These are phyloP conservation scores for Trametes punicea DNA, from an alignment of 768 basidiomycete genomes.

Conservation along the genomic window DNA sequence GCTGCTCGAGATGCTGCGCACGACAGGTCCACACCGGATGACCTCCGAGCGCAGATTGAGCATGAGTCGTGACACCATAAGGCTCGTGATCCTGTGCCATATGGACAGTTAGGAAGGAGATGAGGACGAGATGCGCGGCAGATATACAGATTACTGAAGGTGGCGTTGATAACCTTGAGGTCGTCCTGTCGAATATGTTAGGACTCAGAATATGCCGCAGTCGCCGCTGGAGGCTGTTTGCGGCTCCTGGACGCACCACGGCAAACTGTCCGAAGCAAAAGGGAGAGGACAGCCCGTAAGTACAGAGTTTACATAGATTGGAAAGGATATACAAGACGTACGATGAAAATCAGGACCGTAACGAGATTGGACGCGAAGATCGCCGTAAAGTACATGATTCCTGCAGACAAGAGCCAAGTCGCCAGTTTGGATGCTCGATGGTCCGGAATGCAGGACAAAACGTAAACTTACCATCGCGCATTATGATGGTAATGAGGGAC, in stretches of 20 bases:
- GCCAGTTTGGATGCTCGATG: neutral
- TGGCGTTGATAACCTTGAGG: slow-evolving; percentile 28
- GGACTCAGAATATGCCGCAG: neutral
- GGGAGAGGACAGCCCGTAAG: too few species aligned
- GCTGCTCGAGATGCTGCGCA: neutral
- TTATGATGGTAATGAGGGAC: slow-evolving; percentile 23
- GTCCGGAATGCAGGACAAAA: neutral
- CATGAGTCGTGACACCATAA: slow-evolving; percentile 26
- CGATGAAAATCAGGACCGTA: slow-evolving; percentile 24
- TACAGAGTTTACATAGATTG: too few species aligned
- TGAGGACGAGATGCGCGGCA: neutral
- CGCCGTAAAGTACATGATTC: slow-evolving; percentile 27
- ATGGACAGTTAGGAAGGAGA: neutral
- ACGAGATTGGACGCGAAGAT: slow-evolving; percentile 26
- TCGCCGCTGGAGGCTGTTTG: neutral
- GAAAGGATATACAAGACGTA: too few species aligned
- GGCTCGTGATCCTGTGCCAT: slow-evolving; percentile 17
- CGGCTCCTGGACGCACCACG: slow-evolving; percentile 8
- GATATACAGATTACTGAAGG: slow-evolving; percentile 29
- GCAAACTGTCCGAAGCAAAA: too few species aligned
- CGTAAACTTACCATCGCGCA: slow-evolving; percentile 24
- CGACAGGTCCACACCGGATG: slow-evolving; percentile 9
- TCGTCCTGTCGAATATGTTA: slow-evolving; percentile 15
- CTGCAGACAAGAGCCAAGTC: slow-evolving; percentile 3
- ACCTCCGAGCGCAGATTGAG: slow-evolving; percentile 23